Base-by-base conservation (phyloP, 2,329 filamentous ascomycete species). In the Endocalyx cinctus region DNA sequence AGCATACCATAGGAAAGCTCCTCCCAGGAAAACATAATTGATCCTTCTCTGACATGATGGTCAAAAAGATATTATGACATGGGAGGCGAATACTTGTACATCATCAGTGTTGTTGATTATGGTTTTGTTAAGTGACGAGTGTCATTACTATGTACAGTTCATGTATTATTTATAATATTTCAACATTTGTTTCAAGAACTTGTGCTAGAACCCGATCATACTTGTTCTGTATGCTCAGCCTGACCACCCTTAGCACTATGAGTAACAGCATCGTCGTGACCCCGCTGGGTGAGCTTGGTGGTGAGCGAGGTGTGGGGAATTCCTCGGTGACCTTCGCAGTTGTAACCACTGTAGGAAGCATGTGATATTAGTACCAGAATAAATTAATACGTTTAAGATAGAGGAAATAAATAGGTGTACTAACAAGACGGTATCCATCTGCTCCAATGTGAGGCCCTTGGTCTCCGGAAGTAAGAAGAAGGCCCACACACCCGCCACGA, bases 11-110 rank as follows among this genome's bases (percentile, higher is more conserved):
- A 8, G 48, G 49, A 18, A 51, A 47, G 31, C 30, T 54, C 15
- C 38, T 51, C 10, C 47, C 51, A 6, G 49, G 49, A 11, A 48
- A 43, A 34, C 47, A 52, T 43, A 52, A 23, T n/a, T n/a, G n/a
- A n/a, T n/a, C n/a, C n/a, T n/a, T n/a, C n/a, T n/a, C n/a, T n/a
- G n/a, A n/a, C n/a, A n/a, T n/a, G n/a, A n/a, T n/a, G n/a, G n/a
- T n/a, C n/a, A n/a, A n/a, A 27, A 46, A 27, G n/a, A 19, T 5
- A 18, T 16, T 22, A 17, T 18, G 15, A 8, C 23, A 26, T 19
- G 11, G 6, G 25, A 15, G 16, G 25, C 8, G 16, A 15, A 14
- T 7, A n/a, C 4, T n/a, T n/a, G n/a, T 14, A 27, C 10, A 27
- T 27, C 25, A 10, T 6, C 13, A 10, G 5, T 15, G 17, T 27